phyloP scores from a whole-genome alignment of 768 basidiomycete genomes.

The Neoboletus magnificus region DNA sequence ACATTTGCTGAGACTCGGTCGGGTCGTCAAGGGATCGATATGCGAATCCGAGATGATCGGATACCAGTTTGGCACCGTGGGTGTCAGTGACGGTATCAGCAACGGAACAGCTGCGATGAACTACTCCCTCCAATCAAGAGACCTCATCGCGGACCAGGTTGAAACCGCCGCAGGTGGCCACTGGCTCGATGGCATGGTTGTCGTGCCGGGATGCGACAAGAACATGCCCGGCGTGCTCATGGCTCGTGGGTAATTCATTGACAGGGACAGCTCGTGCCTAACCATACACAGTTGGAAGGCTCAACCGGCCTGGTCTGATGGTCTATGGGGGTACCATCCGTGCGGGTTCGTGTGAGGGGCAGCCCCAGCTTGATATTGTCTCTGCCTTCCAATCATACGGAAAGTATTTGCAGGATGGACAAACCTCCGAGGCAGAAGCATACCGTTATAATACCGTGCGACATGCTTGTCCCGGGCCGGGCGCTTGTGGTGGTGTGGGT shows the following conservation, averaged over 20 bases:
- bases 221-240: constrained; percentile 99
- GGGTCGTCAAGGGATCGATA: constrained; percentile 82
- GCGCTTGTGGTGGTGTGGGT: constrained; percentile 95
- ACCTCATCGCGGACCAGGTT: constrained; percentile 96
- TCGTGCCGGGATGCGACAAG: constrained; percentile 97
- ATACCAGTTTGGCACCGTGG: constrained; percentile 97
- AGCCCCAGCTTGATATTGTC: constrained; percentile 89
- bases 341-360: constrained; percentile 85
- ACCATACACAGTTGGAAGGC: constrained; percentile 67
- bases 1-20: constrained; percentile 87
- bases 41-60: constrained; percentile 70
- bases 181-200: constrained; percentile 97
- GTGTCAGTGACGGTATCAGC: constrained; percentile 97
- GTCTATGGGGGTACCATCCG: constrained; percentile 96
- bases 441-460: constrained; percentile 85
- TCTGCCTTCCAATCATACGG: constrained; percentile 98
- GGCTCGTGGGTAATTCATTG: constrained; percentile 62
- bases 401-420: constrained; percentile 87
- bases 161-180: constrained; percentile 96
- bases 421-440: constrained; percentile 77
- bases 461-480: constrained; percentile 95
- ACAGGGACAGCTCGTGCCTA: background rate
- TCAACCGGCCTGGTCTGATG: constrained; percentile 97
- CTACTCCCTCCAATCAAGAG: constrained; percentile 95
- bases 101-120: constrained; percentile 95